These are phyloP conservation scores for Solanum etuberosum DNA, from an alignment of 257 asterid genomes.

Conservation along the genomic window DNA sequence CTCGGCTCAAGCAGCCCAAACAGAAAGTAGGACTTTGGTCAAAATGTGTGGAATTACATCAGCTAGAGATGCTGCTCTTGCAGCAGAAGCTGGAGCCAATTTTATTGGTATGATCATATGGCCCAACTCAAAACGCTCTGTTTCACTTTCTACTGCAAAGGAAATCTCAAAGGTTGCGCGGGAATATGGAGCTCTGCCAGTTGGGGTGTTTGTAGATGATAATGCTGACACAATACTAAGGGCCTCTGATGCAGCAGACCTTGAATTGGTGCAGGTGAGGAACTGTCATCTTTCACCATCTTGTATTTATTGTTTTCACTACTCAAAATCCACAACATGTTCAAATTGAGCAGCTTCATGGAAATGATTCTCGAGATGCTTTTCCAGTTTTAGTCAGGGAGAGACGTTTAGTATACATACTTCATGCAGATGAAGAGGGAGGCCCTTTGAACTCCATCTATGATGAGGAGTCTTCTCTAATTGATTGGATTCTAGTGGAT, in stretches of 20 bases:
- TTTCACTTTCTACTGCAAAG: conserved; percentile 67
- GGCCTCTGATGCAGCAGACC: conserved; percentile 61
- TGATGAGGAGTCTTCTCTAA: conserved; percentile 59
- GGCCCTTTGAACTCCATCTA: conserved; percentile 56
- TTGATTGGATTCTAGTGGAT: conserved; percentile 92
- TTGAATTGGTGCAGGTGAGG: conserved; percentile 82
- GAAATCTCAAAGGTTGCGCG: conserved; percentile 71
- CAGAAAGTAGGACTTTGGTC: conserved; percentile 43
- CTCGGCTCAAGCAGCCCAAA: conserved; percentile 14
- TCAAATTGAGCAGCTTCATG: conserved; percentile 64
- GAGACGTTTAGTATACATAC: conserved; percentile 56
- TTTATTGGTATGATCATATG: conserved; percentile 88
- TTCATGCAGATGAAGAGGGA: conserved; percentile 73
- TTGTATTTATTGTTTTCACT: conserved; percentile 2
- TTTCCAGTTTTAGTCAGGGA: conserved; percentile 43
- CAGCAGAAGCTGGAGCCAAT: conserved; percentile 93
- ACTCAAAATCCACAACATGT: background rate
- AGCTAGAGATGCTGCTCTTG: conserved; percentile 76
- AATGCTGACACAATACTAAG: conserved; percentile 60
- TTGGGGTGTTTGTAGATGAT: conserved; percentile 93
- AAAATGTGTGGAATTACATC: conserved; percentile 95
- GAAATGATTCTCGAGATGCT: conserved; percentile 70
- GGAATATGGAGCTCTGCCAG: conserved; percentile 70
- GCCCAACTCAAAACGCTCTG: conserved; percentile 86
- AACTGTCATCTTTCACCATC: background rate